Percentiles rank a stretch among this genome's conserved stretches.
These are phyloP conservation scores for Penium margaritaceum DNA, from an alignment of 139 green algal species.

Conservation along the genomic window DNA sequence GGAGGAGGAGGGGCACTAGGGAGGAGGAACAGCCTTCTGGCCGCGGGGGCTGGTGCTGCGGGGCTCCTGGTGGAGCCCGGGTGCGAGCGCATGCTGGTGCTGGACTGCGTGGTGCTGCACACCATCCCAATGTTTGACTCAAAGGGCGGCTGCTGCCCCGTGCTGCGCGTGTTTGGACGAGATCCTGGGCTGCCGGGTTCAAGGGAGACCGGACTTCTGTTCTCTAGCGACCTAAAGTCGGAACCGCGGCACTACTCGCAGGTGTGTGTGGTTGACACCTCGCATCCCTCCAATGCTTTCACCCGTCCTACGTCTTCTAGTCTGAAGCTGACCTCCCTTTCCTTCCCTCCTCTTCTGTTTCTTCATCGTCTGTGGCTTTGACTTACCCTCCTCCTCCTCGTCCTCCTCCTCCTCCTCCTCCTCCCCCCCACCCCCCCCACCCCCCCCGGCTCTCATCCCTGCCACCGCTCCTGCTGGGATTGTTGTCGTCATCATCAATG, in stretches of 20 bases:
- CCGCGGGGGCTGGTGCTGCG: too few species aligned
- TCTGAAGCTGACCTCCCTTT: too few species aligned
- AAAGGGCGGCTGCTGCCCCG: slow-evolving; percentile 30
- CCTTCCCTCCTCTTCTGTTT: background rate
- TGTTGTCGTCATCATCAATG: too few species aligned
- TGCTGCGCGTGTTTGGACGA: slow-evolving; percentile 33
- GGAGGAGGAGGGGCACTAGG: too few species aligned
- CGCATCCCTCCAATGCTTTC: too few species aligned
- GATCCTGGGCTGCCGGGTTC: slow-evolving; percentile 10
- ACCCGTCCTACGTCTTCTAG: too few species aligned
- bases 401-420: background rate
- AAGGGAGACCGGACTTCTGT: slow-evolving; percentile 12
- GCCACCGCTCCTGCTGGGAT: background rate
- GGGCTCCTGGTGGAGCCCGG: too few species aligned
- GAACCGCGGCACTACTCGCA: slow-evolving; percentile 24
- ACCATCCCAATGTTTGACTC: slow-evolving; percentile 37
- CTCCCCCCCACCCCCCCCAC: background rate
- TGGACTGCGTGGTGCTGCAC: slow-evolving; percentile 46
- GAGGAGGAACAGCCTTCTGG: too few species aligned
- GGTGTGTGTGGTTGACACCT: too few species aligned
- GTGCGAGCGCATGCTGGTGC: slow-evolving; percentile 20
- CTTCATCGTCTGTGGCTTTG: too few species aligned
- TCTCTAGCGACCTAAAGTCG: too few species aligned
- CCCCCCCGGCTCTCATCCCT: background rate
- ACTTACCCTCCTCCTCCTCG: too few species aligned